Percentiles rank a stretch among this genome's conserved stretches.
Conservation (phyloP, 148 eudicot species). For the Chenopodium album region DNA sequence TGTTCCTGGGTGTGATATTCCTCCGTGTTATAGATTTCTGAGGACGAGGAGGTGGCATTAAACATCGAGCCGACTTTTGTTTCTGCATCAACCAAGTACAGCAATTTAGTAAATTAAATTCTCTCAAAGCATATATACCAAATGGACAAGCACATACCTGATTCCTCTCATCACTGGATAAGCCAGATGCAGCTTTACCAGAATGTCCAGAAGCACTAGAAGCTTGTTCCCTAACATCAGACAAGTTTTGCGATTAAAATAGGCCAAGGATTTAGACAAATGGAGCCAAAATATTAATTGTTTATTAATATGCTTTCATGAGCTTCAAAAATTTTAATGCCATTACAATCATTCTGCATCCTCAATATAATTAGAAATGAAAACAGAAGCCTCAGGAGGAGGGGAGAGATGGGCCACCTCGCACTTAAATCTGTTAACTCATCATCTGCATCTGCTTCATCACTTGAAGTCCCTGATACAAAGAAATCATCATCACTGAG, state of each 20-base stretch:
- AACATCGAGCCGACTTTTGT: slow-evolving; percentile 70
- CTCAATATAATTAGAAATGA: not conserved
- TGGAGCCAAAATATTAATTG: not conserved
- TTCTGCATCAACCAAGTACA: slow-evolving; percentile 39
- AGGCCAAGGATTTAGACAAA: not conserved
- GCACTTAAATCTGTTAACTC: slow-evolving; percentile 90
- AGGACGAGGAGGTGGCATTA: slow-evolving; percentile 90
- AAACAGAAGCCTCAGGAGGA: not conserved
- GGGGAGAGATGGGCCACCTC: slow-evolving; percentile 36
- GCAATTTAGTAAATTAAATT: not conserved
- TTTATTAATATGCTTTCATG: not conserved
- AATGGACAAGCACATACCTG: slow-evolving; percentile 48
- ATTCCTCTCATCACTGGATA: slow-evolving; percentile 87
- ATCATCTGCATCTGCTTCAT: slow-evolving; percentile 96
- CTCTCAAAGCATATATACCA: not conserved
- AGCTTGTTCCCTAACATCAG: slow-evolving; percentile 76
- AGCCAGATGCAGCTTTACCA: slow-evolving; percentile 80
- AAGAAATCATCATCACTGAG: slow-evolving; percentile 90
- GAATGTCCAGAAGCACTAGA: slow-evolving; percentile 86
- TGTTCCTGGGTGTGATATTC: slow-evolving; percentile 45
- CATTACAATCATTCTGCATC: not conserved
- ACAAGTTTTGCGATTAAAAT: not conserved
- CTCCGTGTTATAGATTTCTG: slow-evolving; percentile 42
- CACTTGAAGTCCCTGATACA: slow-evolving; percentile 76
- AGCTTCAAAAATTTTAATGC: not conserved